These are phyloP conservation scores for Copromyces sp. DNA, from an alignment of 495 filamentous ascomycete species.

Conservation along the genomic window DNA sequence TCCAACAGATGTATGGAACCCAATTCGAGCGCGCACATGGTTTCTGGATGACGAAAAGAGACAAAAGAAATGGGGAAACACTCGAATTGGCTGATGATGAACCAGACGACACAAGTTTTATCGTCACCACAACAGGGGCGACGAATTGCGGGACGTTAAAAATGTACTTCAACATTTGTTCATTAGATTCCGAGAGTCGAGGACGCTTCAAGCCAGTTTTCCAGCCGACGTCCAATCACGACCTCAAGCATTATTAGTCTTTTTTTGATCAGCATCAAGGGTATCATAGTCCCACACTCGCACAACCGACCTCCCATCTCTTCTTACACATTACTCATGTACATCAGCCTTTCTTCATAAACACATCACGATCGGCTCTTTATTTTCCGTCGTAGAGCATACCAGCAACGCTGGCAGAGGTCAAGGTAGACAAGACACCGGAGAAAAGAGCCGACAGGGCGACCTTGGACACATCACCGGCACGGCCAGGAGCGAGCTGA, in stretches of 20 bases:
- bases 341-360: neutral
- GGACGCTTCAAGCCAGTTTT: neutral
- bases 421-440: conserved; percentile 70
- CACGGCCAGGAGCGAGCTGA: conserved; percentile 64
- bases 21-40: neutral
- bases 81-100: neutral
- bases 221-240: neutral
- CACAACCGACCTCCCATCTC: neutral
- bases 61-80: no score
- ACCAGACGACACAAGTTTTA: neutral
- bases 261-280: neutral
- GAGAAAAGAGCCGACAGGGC: conserved; percentile 69
- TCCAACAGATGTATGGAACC: neutral
- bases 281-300: neutral
- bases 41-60: no score
- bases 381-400: conserved; percentile 22
- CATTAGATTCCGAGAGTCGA: neutral
- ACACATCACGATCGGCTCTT: neutral
- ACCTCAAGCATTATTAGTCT: neutral
- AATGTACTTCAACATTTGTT: neutral
- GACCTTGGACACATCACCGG: conserved; percentile 64
- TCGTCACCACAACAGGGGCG: neutral
- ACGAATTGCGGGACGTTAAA: neutral
- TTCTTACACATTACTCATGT: neutral
- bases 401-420: conserved; percentile 72